These are phyloP conservation scores for Aspergillus piperis DNA, from an alignment of 2,329 filamentous ascomycete genomes.

Conservation along the genomic window DNA sequence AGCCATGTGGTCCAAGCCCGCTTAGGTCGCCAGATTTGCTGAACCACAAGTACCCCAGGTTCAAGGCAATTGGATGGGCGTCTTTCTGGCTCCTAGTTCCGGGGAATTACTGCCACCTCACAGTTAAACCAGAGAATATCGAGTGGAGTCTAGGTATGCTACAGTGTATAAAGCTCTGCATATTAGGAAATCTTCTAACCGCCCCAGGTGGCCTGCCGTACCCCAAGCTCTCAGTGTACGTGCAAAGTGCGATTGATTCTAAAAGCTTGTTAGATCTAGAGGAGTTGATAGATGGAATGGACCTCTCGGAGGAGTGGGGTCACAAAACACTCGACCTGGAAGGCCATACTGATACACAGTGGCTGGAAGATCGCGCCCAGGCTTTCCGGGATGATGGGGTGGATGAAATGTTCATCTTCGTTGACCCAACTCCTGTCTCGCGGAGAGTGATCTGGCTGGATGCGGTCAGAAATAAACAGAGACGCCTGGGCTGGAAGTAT, in stretches of 20 bases:
- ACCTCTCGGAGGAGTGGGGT: not conserved
- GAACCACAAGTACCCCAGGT: constrained; percentile 19
- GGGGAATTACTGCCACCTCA: constrained; percentile 18
- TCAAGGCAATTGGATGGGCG: constrained; percentile 18
- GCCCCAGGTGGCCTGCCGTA: constrained; percentile 17
- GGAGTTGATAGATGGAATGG: constrained; percentile 23
- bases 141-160: constrained; percentile 19
- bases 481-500: not conserved
- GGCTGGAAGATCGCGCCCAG: not conserved
- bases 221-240: constrained; percentile 21
- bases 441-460: not conserved
- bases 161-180: not conserved
- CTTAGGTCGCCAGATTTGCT: constrained; percentile 6
- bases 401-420: not conserved
- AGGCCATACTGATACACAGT: not conserved
- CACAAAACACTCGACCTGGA: not conserved
- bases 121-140: constrained; percentile 15
- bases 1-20: constrained; percentile 17
- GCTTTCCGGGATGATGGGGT: not conserved
- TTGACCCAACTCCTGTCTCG: not conserved
- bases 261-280: constrained; percentile 17
- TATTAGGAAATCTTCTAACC: not conserved
- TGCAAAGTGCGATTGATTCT: constrained; percentile 23
- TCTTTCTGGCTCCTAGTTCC: constrained; percentile 19
- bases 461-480: not conserved